Evolutionary conservation across 2,329 filamentous ascomycete genomes (phyloP), one percentile per base, ranked within the genome.

Genomic region (Escovopsis sp.): DNA sequence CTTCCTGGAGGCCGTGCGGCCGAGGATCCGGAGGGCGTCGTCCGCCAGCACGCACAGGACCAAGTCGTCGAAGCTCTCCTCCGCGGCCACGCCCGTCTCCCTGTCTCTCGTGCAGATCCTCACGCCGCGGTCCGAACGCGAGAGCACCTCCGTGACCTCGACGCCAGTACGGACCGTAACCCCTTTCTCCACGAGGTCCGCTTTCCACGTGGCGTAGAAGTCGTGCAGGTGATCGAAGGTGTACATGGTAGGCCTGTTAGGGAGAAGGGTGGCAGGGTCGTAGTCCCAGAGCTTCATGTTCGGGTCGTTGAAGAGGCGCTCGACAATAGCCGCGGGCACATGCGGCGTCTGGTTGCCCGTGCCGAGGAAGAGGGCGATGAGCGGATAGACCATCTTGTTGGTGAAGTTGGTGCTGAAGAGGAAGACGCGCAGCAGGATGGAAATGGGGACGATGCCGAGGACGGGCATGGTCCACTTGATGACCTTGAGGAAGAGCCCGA

Each of bases 311-410:
- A 72, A 75, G 0, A 77, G 52, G 4, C 70, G 56, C 48, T 76
- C 70, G 4, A 85, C 60, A 25, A 85, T 74, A 17, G 78, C 76
- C 29, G 68, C 70, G 0, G 79, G 73, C 0, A 85, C 78, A 42
- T 82, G 73, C 0, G 78, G 72, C 0, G 79, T 79, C 45, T 81
- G 76, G 44, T 85, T 85, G 2, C 79, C 78, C 0, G 79, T 84
- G 1, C 79, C 79, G 0, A 85, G 60, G 48, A 86, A 84, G 1
- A 85, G 59, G 0, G 79, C 79, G 23, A 83, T 70, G 51, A 85
- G 70, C 1, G 79, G 79, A 38, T 80, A 64, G 0, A 79, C 73
- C 54, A 85, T 76, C 26, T 72, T 74, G 47, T 84, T 76, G 13
- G 69, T 70, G 48, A 85, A 86, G 37, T 80, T 76, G 9, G 70